Evolutionary conservation across 495 filamentous ascomycete genomes (phyloP), one percentile per base, ranked within the genome.

Genomic region (Tuber brumale): DNA sequence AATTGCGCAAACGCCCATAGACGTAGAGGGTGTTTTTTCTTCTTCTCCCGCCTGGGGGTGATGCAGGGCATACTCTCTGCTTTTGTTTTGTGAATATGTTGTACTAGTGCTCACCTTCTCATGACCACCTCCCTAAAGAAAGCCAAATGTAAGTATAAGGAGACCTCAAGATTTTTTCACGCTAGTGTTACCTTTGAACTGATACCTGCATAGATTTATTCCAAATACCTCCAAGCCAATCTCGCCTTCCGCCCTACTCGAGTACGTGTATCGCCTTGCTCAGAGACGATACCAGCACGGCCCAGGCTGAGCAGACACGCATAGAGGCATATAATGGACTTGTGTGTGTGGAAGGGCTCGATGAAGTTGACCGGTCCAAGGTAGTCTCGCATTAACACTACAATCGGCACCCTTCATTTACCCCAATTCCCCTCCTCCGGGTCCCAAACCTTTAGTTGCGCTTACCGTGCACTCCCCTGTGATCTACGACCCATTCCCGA

Each of bases 401-500:
- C n/a, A 16, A 14, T n/a, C 51, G n/a, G 51, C 51, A 31, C 51
- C 51, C n/a, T 61, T 61, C 51, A 61, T 61, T 61, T 61, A 61
- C 51, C 51, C 51, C 51, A 61, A 27, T 27, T 16, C 5, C 51
- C 51, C 51, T 31, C 51, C 10, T 10, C 8, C n/a, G n/a, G n/a
- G 10, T n/a, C 51, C 51, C 12, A 61, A 61, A 16, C 3, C n/a
- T 16, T 27, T 51, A 51, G 21, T 21, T n/a, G 23, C n/a, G 48
- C 51, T 61, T 31, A 14, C n/a, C 51, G 10, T 61, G n/a, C 51
- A 3, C 51, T 61, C 27, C 51, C 51, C 51, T 61, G n/a, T 61
- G 51, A 61, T 61, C 51, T 6, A 31, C 51, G 51, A 61, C 51
- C 51, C n/a, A 61, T 61, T 61, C 51, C 51, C 51, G 51, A 61